A percentile compares a stretch with the other conserved stretches of the same genome.
Conservation (phyloP, 768 basidiomycete species). For the Boletus insuetus region DNA sequence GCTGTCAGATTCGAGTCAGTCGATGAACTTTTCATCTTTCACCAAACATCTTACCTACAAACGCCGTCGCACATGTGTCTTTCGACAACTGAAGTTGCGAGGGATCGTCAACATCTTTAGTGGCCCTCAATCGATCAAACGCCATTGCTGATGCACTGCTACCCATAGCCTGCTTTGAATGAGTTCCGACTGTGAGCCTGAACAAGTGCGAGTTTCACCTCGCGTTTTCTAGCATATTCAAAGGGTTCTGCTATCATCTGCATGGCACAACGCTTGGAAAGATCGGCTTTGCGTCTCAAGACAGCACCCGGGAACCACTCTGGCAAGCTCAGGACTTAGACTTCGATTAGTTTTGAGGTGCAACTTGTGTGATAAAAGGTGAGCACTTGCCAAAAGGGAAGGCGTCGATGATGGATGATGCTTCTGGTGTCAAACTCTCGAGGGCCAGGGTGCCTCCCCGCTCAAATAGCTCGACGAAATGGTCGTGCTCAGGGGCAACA, state of each 20-base stretch:
- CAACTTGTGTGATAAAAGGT: neutral
- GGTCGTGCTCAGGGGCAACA: constrained; percentile 34
- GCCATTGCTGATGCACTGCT: constrained; percentile 14
- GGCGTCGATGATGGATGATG: neutral
- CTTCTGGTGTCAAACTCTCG: constrained; percentile 10
- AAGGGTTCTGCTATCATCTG: constrained; percentile 18
- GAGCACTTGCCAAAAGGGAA: constrained; percentile 22
- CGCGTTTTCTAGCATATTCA: constrained; percentile 9
- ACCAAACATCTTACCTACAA: constrained; percentile 13
- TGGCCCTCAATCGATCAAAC: constrained; percentile 4
- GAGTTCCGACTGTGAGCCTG: neutral
- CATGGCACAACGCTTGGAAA: constrained; percentile 2
- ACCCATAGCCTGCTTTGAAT: constrained; percentile 8
- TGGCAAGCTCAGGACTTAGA: constrained; percentile 22
- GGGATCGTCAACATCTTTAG: constrained; percentile 1
- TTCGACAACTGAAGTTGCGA: constrained; percentile 11
- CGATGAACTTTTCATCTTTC: neutral
- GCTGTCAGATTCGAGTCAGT: constrained; percentile 4
- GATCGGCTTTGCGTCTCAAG: constrained; percentile 26
- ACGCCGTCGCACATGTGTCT: constrained; percentile 10
- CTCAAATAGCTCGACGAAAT: constrained; percentile 38
- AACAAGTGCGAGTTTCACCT: constrained; percentile 1
- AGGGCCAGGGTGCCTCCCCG: constrained; percentile 22
- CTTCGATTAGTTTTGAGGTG: neutral
- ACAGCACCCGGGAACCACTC: constrained; percentile 22